Evolutionary conservation across 164 flowering plant species (phyloP), one percentile per base, ranked within the genome.

Genomic region (Liriodendron chinense): DNA sequence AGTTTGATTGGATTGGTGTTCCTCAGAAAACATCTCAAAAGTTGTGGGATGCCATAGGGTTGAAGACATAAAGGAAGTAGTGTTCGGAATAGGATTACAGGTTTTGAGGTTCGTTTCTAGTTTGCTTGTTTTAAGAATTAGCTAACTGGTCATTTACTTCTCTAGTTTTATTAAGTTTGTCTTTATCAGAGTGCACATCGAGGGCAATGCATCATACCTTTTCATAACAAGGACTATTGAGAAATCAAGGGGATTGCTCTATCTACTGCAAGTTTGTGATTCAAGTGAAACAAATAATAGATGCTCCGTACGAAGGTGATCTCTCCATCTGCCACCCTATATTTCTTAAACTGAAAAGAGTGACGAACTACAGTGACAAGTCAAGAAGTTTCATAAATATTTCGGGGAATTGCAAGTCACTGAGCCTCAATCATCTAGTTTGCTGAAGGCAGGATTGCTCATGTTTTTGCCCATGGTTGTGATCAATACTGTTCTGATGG

Each of bases 21-120:
- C 67, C 72, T 57, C 87, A 91, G 94, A 83, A 77, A 72, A 48
- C 47, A 61, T 28, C 34, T 68, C 82, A n/a, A 75, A 74, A 76
- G 76, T 89, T 65, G 48, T 85, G 28, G 89, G 86, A 72, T 80
- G 87, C 78, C 88, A 87, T 74, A 79, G 74, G 66, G 74, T 86
- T 77, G 93, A 83, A 76, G 93, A 90, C 75, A 80, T 93, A 53
- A 82, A 74, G 63, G 90, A 84, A 74, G 84, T 89, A 68, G 80
- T 81, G 22, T 78, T 90, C 72, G 93, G 94, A 74, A 57, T 91
- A 24, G 92, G 93, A 48, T 85, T 88, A 77, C 94, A 87, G 77
- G 77, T 87, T 80, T 79, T 91, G 72, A 89, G 96, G 96, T 91
- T 75, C 81, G 89, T 76, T 71, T 63, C 12, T 63, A 47, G 21